Evolutionary conservation across 305 asterid species (phyloP), one percentile per base, ranked within the genome.

Genomic region (Fraxinus floribunda): DNA sequence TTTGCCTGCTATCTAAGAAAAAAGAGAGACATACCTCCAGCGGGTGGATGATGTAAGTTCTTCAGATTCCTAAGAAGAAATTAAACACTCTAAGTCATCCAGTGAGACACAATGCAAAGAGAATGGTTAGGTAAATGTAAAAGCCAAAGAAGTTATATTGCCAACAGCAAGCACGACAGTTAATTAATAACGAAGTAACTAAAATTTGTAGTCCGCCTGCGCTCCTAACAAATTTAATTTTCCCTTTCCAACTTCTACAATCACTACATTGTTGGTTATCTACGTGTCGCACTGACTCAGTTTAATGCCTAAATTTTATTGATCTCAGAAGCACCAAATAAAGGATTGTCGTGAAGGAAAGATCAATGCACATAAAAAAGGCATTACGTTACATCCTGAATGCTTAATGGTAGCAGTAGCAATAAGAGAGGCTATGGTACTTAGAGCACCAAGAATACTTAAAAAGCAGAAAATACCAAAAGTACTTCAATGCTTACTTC

Each of bases 31-130:
- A 76, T 84, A 95, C 99, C 99, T 94, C 98, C 98, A 94, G 57
- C 98, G 92, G 4, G 91, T 96, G 36, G 97, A 90, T 79, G 99
- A 96, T 66, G 94, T 92, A 83, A 96, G 98, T 82, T 96, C 99
- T 90, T 93, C 89, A 64, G 94, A 92, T 87, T 94, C 99, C 99
- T 96, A 89, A 78, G 41, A 76, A 30, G 22, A 90, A 83, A 91
- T 52, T 24, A 83, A 49, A 87, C 49, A 83, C 75, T 60, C 78
- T 83, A 39, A 85, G 87, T 76, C 75, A 78, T 35, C 62, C 22
- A 30, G 30, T 44, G 78, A 44, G 78, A 77, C 76, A 81, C 32
- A 39, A 26, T 74, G 38, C 60, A 39, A 44, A n/a, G 78, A 78
- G 73, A 55, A 80, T 73, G 79, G 66, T 29, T 68, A 26, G 74